phyloP scores from a whole-genome alignment of 257 asterid species.

The Fraxinus americana region DNA sequence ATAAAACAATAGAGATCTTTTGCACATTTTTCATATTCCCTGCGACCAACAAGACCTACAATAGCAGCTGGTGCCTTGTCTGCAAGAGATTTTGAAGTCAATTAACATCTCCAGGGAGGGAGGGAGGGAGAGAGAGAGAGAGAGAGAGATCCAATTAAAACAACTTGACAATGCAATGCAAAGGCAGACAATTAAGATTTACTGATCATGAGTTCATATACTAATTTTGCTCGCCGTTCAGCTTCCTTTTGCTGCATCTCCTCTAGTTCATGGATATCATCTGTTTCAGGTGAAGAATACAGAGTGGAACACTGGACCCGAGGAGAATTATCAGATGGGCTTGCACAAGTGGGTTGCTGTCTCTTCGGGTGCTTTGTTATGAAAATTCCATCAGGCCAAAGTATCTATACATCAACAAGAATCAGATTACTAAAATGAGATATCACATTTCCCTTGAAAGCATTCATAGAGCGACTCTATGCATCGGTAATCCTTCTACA shows the following conservation, averaged over 20 bases:
- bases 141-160: not conserved
- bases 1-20: constrained; percentile 90
- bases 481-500: not conserved
- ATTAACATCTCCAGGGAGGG: constrained; percentile 16
- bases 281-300: constrained; percentile 51
- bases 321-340: constrained; percentile 43
- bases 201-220: constrained; percentile 72
- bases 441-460: constrained; percentile 12
- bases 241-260: constrained; percentile 77
- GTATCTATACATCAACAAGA: constrained; percentile 51
- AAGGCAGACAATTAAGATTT: constrained; percentile 23
- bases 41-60: constrained; percentile 87
- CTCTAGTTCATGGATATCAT: constrained; percentile 51
- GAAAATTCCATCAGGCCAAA: constrained; percentile 98
- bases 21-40: constrained; percentile 87
- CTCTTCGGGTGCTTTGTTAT: constrained; percentile 91
- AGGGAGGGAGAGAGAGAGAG: not conserved
- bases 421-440: constrained; percentile 22
- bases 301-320: constrained; percentile 46
- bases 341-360: constrained; percentile 54
- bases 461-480: constrained; percentile 17
- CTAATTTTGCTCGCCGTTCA: constrained; percentile 83
- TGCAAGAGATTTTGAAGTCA: constrained; percentile 39
- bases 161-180: not conserved
- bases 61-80: constrained; percentile 94